A percentile compares a stretch with the other conserved stretches of the same genome.
These are phyloP conservation scores for Ploettnerulaceae sp. DNA, from an alignment of 2,329 filamentous ascomycete species.

Conservation along the genomic window DNA sequence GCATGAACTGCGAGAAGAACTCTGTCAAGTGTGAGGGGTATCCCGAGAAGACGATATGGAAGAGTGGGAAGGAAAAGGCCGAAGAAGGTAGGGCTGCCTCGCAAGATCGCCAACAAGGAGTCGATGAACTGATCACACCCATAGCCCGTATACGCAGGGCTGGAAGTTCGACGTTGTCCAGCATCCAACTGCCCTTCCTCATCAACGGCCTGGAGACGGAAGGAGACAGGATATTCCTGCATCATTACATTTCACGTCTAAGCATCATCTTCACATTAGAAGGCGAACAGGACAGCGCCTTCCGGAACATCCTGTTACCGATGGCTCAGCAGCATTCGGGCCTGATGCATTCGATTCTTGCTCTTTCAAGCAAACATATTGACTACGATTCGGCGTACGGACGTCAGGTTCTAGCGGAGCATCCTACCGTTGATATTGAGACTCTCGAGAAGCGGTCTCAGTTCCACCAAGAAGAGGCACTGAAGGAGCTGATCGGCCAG, in stretches of 20 bases:
- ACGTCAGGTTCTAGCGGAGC: conserved; percentile 45
- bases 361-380: conserved; percentile 74
- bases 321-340: conserved; percentile 76
- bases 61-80: conserved; percentile 69
- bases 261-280: conserved; percentile 79
- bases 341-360: conserved; percentile 86
- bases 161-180: conserved; percentile 40
- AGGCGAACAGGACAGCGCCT: conserved; percentile 71
- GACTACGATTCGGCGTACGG: conserved; percentile 55
- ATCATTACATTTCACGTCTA: conserved; percentile 75
- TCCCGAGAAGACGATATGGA: conserved; percentile 81
- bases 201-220: conserved; percentile 78
- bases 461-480: conserved; percentile 51
- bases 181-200: conserved; percentile 57
- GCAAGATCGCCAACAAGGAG: conserved; percentile 19
- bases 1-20: conserved; percentile 89
- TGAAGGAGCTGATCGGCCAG: conserved; percentile 49
- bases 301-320: conserved; percentile 77
- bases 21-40: conserved; percentile 89
- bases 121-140: conserved; percentile 28
- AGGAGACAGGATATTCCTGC: conserved; percentile 74
- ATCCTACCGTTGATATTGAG: conserved; percentile 43
- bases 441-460: conserved; percentile 47
- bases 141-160: conserved; percentile 46
- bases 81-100: conserved; percentile 53